These are phyloP conservation scores for Talaromyces rugulosus DNA, from an alignment of 2,329 filamentous ascomycete species.

Conservation along the genomic window DNA sequence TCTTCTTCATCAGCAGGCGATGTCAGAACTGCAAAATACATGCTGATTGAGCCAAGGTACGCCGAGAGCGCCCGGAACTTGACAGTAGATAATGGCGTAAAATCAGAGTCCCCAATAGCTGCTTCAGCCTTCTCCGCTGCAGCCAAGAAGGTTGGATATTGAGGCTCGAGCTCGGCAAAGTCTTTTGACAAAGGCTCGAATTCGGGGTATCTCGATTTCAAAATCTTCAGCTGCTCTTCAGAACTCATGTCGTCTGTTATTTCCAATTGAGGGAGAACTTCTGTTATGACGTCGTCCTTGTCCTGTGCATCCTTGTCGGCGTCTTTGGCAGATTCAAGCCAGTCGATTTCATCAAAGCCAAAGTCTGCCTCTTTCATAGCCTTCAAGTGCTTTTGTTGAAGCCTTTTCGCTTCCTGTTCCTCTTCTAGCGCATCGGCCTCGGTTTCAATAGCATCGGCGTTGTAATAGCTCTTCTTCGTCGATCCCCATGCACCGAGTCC, in stretches of 20 bases:
- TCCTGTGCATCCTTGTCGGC: slow-evolving; percentile 44
- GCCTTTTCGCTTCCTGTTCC: slow-evolving; percentile 79
- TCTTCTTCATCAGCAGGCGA: slow-evolving; percentile 63
- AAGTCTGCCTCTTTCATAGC: slow-evolving; percentile 91
- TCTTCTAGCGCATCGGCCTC: slow-evolving; percentile 79
- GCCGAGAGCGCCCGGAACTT: slow-evolving; percentile 79
- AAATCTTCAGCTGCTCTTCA: slow-evolving; percentile 69
- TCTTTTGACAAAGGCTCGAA: slow-evolving; percentile 83
- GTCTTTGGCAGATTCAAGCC: slow-evolving; percentile 58
- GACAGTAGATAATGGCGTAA: slow-evolving; percentile 55
- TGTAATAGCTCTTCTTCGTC: slow-evolving; percentile 86
- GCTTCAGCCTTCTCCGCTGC: slow-evolving; percentile 56
- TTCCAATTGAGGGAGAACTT: slow-evolving; percentile 79
- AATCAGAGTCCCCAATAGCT: slow-evolving; percentile 32
- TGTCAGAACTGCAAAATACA: slow-evolving; percentile 93
- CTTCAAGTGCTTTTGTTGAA: slow-evolving; percentile 87
- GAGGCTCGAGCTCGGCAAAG: slow-evolving; percentile 63
- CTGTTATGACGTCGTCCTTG: slow-evolving; percentile 63
- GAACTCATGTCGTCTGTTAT: slow-evolving; percentile 74
- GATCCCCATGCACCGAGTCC: slow-evolving; percentile 76
- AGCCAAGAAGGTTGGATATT: slow-evolving; percentile 56
- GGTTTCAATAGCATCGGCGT: slow-evolving; percentile 72
- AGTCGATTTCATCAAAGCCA: slow-evolving; percentile 84
- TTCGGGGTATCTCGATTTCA: slow-evolving; percentile 83
- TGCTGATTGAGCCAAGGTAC: slow-evolving; percentile 79